Evolutionary conservation across 768 basidiomycete genomes (phyloP), one percentile per base, ranked within the genome.

Genomic region (Agaricus subrufescens): DNA sequence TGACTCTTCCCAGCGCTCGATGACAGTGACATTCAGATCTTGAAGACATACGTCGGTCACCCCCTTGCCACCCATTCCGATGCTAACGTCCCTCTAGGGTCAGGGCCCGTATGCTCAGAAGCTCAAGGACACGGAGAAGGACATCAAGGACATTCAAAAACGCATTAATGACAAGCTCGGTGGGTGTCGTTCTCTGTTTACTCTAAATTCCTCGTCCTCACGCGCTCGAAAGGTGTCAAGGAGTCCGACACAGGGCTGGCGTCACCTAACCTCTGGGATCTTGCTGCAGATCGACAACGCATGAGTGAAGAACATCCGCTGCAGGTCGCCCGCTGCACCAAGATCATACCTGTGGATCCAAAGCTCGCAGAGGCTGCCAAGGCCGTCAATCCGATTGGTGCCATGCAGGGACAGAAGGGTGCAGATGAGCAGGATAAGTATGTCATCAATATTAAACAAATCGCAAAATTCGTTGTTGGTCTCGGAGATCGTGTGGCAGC

Each of bases 371-470:
- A 87, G 62, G 83, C 85, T 15, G 91, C 92, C 11, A 83, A 82
- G 52, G 79, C 89, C 4, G 83, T 93, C 55, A 92, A 94, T 59
- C 84, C 90, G 3, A 74, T 78, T 12, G 90, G 91, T 55, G 89
- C 85, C 9, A 69, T 76, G 3, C 89, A 92, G 70, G 90, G 94
- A 3, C 88, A 92, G 75, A 97, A 96, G 71, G 94, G 95, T 61
- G 97, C 96, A 19, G 97, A 98, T 67, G 97, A 98, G 69, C 94
- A 96, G 66, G 96, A 98, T 75, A 95, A 98, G 73, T 98, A 99
- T 72, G 93, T 99, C 65, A 98, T 99, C 72, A 97, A 96, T 69
- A 95, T 99, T 73, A 97, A 98, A 71, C 97, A 99, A 75, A 97
- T 98, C 67, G 97, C 97, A 8, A 99, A 99, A 73, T 98, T 98